A percentile compares a stretch with the other conserved stretches of the same genome.
phyloP scores from a whole-genome alignment of 768 basidiomycete genomes.

The Russula brevipes region DNA sequence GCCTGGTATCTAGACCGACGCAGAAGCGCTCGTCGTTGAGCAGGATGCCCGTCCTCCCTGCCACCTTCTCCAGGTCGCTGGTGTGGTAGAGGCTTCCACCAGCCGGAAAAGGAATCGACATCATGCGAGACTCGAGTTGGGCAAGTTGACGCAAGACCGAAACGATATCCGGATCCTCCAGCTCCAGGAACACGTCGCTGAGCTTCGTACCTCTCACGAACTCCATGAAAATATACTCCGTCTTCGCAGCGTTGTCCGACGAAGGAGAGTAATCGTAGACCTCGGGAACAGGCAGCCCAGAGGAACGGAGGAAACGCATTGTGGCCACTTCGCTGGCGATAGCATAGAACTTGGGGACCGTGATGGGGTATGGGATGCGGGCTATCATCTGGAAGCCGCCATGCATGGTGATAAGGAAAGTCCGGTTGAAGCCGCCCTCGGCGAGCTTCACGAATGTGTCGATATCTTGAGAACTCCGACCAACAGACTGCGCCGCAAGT shows the following conservation, averaged over 20 bases:
- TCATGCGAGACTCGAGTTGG: constrained; percentile 45
- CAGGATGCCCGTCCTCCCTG: not conserved
- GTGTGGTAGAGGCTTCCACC: constrained; percentile 48
- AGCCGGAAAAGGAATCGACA: constrained; percentile 45
- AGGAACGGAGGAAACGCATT: constrained; percentile 28
- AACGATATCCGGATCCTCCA: constrained; percentile 24
- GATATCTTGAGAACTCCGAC: constrained; percentile 37
- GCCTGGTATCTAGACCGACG: constrained; percentile 23
- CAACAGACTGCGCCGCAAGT: constrained; percentile 43
- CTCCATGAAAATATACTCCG: not conserved
- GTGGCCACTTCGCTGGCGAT: constrained; percentile 34
- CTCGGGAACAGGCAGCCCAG: constrained; percentile 32
- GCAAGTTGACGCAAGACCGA: constrained; percentile 43
- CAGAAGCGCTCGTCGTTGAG: not conserved
- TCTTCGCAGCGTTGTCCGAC: not conserved
- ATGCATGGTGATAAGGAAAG: constrained; percentile 31
- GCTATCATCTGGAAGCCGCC: constrained; percentile 29
- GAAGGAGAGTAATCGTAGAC: not conserved
- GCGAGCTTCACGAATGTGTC: constrained; percentile 38
- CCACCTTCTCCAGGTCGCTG: constrained; percentile 38
- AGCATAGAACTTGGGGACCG: constrained; percentile 29
- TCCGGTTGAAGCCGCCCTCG: constrained; percentile 37
- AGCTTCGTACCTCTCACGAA: not conserved
- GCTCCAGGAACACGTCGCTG: not conserved
- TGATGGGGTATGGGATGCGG: constrained; percentile 15